Evolutionary conservation across 768 basidiomycete species (phyloP).

Genomic region (Tremella mesenterica): DNA sequence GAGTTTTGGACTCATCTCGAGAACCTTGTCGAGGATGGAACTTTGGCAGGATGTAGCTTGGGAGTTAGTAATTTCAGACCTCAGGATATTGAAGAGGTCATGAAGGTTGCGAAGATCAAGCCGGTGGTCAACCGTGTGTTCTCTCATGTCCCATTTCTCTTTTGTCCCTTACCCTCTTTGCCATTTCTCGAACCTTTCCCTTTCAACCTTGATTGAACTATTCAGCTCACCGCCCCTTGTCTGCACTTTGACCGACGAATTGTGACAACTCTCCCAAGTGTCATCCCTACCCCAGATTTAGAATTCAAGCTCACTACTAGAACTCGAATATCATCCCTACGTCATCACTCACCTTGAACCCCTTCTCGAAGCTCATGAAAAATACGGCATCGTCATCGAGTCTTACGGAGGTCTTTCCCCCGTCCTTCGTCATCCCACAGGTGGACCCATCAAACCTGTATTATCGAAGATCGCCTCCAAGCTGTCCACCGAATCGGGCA

Average conservation of each 20-base stretch:
- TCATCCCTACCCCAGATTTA: background rate
- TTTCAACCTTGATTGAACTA: no score
- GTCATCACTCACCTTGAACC: slow-evolving; percentile 36
- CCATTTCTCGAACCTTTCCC: no score
- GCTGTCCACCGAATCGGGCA: slow-evolving; percentile 12
- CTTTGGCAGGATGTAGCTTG: slow-evolving; percentile 16
- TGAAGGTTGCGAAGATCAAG: slow-evolving; percentile 37
- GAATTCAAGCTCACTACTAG: background rate
- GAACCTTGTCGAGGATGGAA: slow-evolving; percentile 20
- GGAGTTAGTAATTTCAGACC: slow-evolving; percentile 42
- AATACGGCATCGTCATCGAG: slow-evolving; percentile 37
- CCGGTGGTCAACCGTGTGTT: slow-evolving; percentile 41
- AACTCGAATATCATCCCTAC: slow-evolving; percentile 43
- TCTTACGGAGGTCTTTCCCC: slow-evolving; percentile 38
- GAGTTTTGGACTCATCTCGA: slow-evolving; percentile 21
- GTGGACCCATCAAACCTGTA: slow-evolving; percentile 33
- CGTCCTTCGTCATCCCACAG: slow-evolving; percentile 26
- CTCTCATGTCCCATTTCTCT: no score
- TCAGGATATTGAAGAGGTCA: slow-evolving; percentile 35
- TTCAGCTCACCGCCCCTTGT: no score
- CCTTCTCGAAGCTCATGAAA: slow-evolving; percentile 25
- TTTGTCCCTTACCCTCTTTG: no score
- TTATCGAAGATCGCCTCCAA: slow-evolving; percentile 30
- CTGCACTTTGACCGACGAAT: no score
- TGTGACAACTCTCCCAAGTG: no score